A percentile compares a stretch with the other conserved stretches of the same genome.
phyloP scores from a whole-genome alignment of 495 filamentous ascomycete genomes.

The Tuber indicum region DNA sequence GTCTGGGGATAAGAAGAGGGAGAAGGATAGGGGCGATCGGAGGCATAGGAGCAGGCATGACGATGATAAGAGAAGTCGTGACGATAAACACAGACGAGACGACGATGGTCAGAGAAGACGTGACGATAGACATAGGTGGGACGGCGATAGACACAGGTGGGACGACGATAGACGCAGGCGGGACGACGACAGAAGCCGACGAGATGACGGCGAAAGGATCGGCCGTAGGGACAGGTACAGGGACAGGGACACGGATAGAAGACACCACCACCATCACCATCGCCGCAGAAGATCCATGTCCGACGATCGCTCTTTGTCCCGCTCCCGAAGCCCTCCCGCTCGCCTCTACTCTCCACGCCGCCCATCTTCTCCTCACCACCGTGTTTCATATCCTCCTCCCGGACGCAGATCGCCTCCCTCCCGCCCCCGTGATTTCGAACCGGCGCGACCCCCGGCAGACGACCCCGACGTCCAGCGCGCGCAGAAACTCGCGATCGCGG shows the following conservation, averaged over 20 bases:
- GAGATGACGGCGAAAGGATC: slow-evolving; percentile 21
- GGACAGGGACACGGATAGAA: slow-evolving; percentile 14
- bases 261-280: slow-evolving; percentile 9
- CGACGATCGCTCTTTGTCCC: slow-evolving; percentile 21
- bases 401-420: slow-evolving; percentile 19
- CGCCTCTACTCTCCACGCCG: slow-evolving; percentile 12
- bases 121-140: slow-evolving; percentile 44
- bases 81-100: slow-evolving; percentile 44
- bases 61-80: slow-evolving; percentile 40
- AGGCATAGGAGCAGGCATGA: slow-evolving; percentile 46
- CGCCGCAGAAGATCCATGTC: slow-evolving; percentile 23
- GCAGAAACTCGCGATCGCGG: slow-evolving; percentile 60
- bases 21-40: slow-evolving; percentile 52
- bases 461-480: slow-evolving; percentile 51
- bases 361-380: slow-evolving; percentile 11
- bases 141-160: slow-evolving; percentile 35
- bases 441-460: slow-evolving; percentile 5
- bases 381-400: slow-evolving; percentile 11
- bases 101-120: slow-evolving; percentile 38
- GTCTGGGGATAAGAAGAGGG: slow-evolving; percentile 47
- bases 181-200: slow-evolving; percentile 43
- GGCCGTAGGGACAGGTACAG: background rate
- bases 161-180: slow-evolving; percentile 35
- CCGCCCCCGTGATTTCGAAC: slow-evolving; percentile 4
- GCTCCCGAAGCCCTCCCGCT: slow-evolving; percentile 20